These are phyloP conservation scores for Epichloe hybrida DNA, from an alignment of 2,329 filamentous ascomycete species.

Conservation along the genomic window DNA sequence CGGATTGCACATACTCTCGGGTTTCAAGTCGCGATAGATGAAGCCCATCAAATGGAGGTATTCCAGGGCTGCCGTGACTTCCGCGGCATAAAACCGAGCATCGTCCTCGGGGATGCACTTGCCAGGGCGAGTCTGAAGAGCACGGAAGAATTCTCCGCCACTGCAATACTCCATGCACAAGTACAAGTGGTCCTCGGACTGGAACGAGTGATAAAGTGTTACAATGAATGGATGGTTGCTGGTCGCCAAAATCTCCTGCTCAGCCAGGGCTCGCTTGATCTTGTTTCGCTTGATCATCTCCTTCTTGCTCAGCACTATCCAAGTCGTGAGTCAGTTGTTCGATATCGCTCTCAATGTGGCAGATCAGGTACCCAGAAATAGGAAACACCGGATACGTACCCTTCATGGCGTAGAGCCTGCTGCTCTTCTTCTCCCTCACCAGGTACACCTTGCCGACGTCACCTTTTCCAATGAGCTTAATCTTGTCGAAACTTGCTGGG, in stretches of 20 bases:
- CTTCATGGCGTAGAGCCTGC: conserved; percentile 94
- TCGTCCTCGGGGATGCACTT: conserved; percentile 97
- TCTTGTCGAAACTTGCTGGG: conserved; percentile 95
- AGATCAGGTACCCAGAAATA: background rate
- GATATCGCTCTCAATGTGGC: background rate
- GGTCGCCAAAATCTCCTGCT: conserved; percentile 95
- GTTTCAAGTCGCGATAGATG: conserved; percentile 95
- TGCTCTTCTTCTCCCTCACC: conserved; percentile 95
- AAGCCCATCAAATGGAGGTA: conserved; percentile 99
- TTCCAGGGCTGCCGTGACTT: conserved; percentile 91
- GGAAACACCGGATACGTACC: conserved; percentile 40
- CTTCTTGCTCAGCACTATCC: conserved; percentile 87
- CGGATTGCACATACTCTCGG: conserved; percentile 61
- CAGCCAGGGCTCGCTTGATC: conserved; percentile 94
- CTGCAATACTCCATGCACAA: conserved; percentile 99
- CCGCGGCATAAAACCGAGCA: conserved; percentile 90
- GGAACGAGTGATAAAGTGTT: conserved; percentile 96
- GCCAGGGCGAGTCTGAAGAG: conserved; percentile 86
- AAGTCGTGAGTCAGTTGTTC: background rate
- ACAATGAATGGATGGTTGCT: conserved; percentile 99
- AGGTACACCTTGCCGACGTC: conserved; percentile 98
- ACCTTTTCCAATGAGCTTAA: conserved; percentile 97
- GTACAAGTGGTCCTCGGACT: conserved; percentile 96
- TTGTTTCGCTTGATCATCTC: conserved; percentile 99
- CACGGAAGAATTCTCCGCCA: conserved; percentile 95